A percentile compares a stretch with the other conserved stretches of the same genome.
Conservation (phyloP, 2,329 filamentous ascomycete genomes). For the Hysterium pulicare region DNA sequence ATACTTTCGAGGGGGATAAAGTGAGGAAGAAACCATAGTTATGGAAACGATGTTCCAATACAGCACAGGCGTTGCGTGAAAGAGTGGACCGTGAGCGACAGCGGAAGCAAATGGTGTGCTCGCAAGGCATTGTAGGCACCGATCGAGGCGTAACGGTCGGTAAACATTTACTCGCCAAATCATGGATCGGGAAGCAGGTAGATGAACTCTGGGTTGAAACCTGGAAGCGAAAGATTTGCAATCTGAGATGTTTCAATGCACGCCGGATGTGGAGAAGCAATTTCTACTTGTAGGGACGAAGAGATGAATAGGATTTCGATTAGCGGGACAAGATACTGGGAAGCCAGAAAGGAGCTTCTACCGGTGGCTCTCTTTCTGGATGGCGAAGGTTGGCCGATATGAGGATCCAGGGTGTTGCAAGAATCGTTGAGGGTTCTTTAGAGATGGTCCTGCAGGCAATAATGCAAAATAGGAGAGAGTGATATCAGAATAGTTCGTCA, state of each 20-base stretch:
- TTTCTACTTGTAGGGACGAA: background rate
- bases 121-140: background rate
- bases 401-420: background rate
- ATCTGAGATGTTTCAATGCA: background rate
- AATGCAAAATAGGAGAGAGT: background rate
- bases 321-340: background rate
- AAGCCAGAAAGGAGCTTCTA: background rate
- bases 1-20: too few species aligned
- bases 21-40: too few species aligned
- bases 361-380: background rate
- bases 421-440: background rate
- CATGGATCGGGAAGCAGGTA: background rate
- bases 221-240: background rate
- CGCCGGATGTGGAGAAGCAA: background rate
- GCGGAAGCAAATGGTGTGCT: background rate
- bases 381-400: background rate
- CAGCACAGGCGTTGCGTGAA: too few species aligned
- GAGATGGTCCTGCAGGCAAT: too few species aligned
- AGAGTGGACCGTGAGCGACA: too few species aligned
- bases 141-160: background rate
- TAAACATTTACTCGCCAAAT: background rate
- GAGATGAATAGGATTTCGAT: background rate
- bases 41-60: background rate
- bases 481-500: background rate
- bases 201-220: background rate